Evolutionary conservation across 1,284 basidiomycete genomes (phyloP), one percentile per base, ranked within the genome.

Genomic region (Xerocomus cyaneibrunnescens): DNA sequence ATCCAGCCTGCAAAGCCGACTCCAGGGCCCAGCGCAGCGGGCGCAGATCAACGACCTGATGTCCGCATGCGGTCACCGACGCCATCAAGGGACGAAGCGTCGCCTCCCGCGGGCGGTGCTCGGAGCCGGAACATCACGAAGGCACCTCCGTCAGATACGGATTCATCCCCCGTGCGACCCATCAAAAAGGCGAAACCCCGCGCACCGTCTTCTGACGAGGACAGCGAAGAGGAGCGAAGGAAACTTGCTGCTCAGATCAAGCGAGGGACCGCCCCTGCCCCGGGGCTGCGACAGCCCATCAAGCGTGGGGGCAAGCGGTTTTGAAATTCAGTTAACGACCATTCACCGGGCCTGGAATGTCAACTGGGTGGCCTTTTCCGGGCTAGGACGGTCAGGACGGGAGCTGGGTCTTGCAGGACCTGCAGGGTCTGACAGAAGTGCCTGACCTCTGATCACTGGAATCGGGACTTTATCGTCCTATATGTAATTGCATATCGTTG

Each of bases 261-360:
- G 55, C 68, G 53, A 25, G 67, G 69, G 55, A 55, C 55, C 40
- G 48, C 49, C 21, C 65, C 63, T 49, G 72, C 75, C 53, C 74
- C 81, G 50, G 83, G 62, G 19, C 74, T 83, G 41, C 78, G 81
- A 58, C 87, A 89, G 58, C 87, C 87, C 7, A 72, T 89, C 52
- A 88, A 84, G 69, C 79, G 87, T 58, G 84, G 84, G 34, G 84
- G 80, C 22, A 85, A 79, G 65, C 77, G 83, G 54, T 89, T 89
- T 72, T 89, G 72, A 78, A 49, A 53, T 45, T 46, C 27, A 16
- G 25, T n/a, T 27, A 10, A 30, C 10, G 39, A 28, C 23, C 12
- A 39, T 19, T 16, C 17, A 21, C 40, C 35, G 42, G 14, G n/a
- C 25, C 45, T 19, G 35, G 44, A 45, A 39, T 35, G 46, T 28